Percentiles rank a stretch among this genome's conserved stretches.
phyloP scores from a whole-genome alignment of 2,329 filamentous ascomycete genomes.

The Aspergillus sp. region DNA sequence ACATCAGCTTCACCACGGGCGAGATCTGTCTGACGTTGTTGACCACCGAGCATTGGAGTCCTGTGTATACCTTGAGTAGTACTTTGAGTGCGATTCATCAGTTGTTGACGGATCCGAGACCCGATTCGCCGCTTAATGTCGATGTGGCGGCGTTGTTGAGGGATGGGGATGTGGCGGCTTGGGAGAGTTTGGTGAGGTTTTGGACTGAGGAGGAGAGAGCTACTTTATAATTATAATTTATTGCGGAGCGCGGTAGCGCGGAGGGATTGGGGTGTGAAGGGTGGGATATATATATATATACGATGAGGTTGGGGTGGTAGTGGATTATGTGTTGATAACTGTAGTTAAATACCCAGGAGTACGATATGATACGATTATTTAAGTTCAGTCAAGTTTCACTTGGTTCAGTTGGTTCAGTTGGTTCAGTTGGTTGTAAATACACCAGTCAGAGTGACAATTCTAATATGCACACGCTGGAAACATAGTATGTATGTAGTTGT shows the following conservation, averaged over 20 bases:
- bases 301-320: background rate
- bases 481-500: background rate
- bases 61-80: slow-evolving; percentile 72
- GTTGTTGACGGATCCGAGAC: slow-evolving; percentile 47
- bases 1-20: slow-evolving; percentile 71
- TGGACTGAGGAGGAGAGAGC: slow-evolving; percentile 50
- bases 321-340: background rate
- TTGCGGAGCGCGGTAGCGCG: too few species aligned
- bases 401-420: background rate
- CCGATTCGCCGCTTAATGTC: slow-evolving; percentile 52
- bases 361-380: too few species aligned
- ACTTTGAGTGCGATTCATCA: slow-evolving; percentile 51
- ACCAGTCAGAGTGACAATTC: background rate
- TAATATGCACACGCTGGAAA: slow-evolving; percentile 12
- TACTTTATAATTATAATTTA: background rate
- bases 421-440: too few species aligned
- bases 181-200: slow-evolving; percentile 50
- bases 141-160: slow-evolving; percentile 50
- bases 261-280: too few species aligned
- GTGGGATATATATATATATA: background rate
- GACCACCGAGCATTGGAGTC: slow-evolving; percentile 72
- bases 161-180: slow-evolving; percentile 47
- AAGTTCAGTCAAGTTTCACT: too few species aligned
- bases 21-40: slow-evolving; percentile 94
- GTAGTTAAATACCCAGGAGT: too few species aligned